Conservation (phyloP, 177 flowering plant genomes). For the Vitis hybrid region DNA sequence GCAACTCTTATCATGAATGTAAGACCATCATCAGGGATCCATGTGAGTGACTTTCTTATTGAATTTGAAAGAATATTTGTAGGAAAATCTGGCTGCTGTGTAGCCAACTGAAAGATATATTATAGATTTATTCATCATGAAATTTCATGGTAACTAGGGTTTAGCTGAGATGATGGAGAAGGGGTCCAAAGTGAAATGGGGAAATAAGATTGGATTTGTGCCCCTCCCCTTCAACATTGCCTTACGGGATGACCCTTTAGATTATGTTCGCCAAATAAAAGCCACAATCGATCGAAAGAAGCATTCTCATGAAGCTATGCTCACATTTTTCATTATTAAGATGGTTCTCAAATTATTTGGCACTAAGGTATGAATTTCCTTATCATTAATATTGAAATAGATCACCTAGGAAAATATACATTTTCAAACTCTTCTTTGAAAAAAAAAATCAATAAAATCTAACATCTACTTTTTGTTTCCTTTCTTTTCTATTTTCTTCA, state of each 20-base stretch:
- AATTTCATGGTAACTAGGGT: slow-evolving; percentile 15
- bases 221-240: slow-evolving; percentile 35
- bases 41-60: slow-evolving; percentile 27
- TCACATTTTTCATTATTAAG: slow-evolving; percentile 7
- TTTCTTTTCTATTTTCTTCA: no score
- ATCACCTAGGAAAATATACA: no score
- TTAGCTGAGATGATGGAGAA: slow-evolving; percentile 39
- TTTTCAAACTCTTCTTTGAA: no score
- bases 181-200: slow-evolving; percentile 33
- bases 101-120: no score
- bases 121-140: no score
- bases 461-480: no score
- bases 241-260: slow-evolving; percentile 32
- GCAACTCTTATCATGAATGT: slow-evolving; percentile 52
- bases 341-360: slow-evolving; percentile 27
- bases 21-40: slow-evolving; percentile 43
- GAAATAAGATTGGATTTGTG: slow-evolving; percentile 37
- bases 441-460: no score
- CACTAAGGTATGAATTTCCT: slow-evolving; percentile 22
- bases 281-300: slow-evolving; percentile 37
- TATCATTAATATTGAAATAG: no score
- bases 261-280: slow-evolving; percentile 34
- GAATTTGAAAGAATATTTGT: no score
- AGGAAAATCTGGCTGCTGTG: no score
- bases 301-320: slow-evolving; percentile 32